Conservation (phyloP, 2,329 filamentous ascomycete genomes). For the Rutstroemia sp. region DNA sequence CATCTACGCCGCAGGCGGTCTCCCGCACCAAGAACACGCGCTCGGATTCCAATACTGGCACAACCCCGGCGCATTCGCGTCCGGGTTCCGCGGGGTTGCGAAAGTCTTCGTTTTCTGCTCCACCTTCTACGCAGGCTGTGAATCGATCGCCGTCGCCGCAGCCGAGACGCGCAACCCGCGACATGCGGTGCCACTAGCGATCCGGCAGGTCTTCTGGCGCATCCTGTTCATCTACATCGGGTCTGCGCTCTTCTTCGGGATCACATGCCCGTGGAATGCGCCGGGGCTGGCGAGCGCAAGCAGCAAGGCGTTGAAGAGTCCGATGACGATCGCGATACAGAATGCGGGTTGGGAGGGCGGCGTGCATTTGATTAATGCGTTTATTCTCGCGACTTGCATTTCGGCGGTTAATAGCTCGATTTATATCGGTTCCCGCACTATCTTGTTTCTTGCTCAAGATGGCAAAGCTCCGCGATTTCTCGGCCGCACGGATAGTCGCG, state of each 20-base stretch:
- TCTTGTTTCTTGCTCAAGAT: slow-evolving; percentile 69
- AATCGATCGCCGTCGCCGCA: slow-evolving; percentile 49
- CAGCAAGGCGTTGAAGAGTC: slow-evolving; percentile 60
- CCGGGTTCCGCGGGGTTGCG: slow-evolving; percentile 60
- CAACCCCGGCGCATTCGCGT: slow-evolving; percentile 60
- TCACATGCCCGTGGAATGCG: slow-evolving; percentile 65
- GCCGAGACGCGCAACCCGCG: slow-evolving; percentile 44
- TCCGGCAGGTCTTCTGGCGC: slow-evolving; percentile 92
- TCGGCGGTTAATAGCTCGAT: slow-evolving; percentile 68
- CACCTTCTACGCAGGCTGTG: slow-evolving; percentile 64
- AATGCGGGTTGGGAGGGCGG: slow-evolving; percentile 68
- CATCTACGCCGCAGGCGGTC: slow-evolving; percentile 61
- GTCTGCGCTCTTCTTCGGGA: slow-evolving; percentile 65
- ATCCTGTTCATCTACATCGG: slow-evolving; percentile 82
- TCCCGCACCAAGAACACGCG: slow-evolving; percentile 45
- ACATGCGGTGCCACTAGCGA: slow-evolving; percentile 47
- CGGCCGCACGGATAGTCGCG: slow-evolving; percentile 57
- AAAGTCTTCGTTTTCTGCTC: slow-evolving; percentile 63
- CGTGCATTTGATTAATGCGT: slow-evolving; percentile 70
- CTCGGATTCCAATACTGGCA: slow-evolving; percentile 68
- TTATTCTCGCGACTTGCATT: slow-evolving; percentile 67
- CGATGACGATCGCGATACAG: slow-evolving; percentile 67
- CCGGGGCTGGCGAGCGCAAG: slow-evolving; percentile 52
- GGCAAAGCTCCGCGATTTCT: slow-evolving; percentile 64
- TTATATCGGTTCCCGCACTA: slow-evolving; percentile 68